Evolutionary conservation across 2,329 filamentous ascomycete species (phyloP), one percentile per base, ranked within the genome.

Genomic region (Aspergillus novoparasiticus): DNA sequence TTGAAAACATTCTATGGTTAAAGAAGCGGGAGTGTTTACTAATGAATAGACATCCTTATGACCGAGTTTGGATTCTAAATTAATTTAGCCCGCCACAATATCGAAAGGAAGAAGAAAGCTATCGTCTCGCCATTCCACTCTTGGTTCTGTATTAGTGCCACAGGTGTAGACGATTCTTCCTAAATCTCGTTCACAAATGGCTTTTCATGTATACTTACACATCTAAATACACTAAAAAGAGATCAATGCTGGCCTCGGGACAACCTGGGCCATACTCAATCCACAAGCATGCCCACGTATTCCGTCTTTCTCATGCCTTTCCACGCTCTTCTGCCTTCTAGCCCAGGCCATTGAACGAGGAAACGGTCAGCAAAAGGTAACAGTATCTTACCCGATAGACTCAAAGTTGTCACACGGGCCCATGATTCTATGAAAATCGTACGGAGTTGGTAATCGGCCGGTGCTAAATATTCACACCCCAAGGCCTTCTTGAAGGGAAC

Each of bases 351-450:
- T 81, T 97, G 94, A 61, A 96, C 93, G 58, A 96, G 76, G 72
- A 96, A 91, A 56, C 89, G 81, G 77, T 96, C 92, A 55, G 91
- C 91, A 46, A 96, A 81, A 67, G 82, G 80, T 62, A 90, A 79
- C 62, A 99, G 81, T 43, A 98, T 80, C 74, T 87, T 89, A 0
- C 94, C 95, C 43, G 92, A 96, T 63, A 97, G 77, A 79, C 94
- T 98, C 67, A 98, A 79, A 14, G 87, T 89, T 68, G 85, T 89
- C 19, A 96, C 91, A 19, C 95, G 86, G 3, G 95, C 94, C 90
- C 94, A 97, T 23, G 91, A 95, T 82, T 99, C 95, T 32, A 97
- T 86, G 75, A 95, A 99, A 16, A 98, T 82, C 11, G 91, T 89
- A 66, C 88, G 87, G 80, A 94, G 89, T 66, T 85, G 85, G 83